Conservation (phyloP, 2,329 filamentous ascomycete species). For the Diaporthe sp. region DNA sequence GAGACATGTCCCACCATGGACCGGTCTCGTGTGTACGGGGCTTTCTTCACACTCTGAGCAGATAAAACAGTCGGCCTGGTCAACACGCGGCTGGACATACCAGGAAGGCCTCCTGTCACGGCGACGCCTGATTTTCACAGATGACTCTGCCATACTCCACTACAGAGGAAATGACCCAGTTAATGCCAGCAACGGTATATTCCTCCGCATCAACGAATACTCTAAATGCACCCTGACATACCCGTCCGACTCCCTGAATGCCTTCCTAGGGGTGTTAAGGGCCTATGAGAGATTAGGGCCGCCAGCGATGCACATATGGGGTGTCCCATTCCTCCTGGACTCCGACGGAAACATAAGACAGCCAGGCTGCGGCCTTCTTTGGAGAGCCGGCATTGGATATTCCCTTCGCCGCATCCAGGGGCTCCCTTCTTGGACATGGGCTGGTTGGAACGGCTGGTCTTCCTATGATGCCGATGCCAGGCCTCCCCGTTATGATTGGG, state of each 20-base stretch:
- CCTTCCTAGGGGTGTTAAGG: background rate
- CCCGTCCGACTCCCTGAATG: background rate
- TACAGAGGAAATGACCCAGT: background rate
- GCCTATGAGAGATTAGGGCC: background rate
- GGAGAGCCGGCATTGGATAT: background rate
- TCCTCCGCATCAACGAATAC: conserved; percentile 3
- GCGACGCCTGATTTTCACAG: background rate
- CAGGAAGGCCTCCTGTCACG: background rate
- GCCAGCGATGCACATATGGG: background rate
- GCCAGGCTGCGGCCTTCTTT: background rate
- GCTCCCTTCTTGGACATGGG: background rate
- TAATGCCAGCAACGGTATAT: background rate
- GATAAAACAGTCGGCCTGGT: background rate
- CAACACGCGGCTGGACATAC: background rate
- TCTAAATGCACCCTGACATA: background rate
- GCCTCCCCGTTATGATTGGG: no score
- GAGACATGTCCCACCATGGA: background rate
- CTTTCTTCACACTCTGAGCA: background rate
- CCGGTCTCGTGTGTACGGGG: background rate
- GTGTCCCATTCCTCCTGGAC: background rate
- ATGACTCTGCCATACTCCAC: background rate
- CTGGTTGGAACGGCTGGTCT: background rate
- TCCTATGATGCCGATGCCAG: background rate
- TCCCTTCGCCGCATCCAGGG: background rate
- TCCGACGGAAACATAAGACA: background rate